phyloP scores from a whole-genome alignment of 164 flowering plant species.

The Annona squamosa region DNA sequence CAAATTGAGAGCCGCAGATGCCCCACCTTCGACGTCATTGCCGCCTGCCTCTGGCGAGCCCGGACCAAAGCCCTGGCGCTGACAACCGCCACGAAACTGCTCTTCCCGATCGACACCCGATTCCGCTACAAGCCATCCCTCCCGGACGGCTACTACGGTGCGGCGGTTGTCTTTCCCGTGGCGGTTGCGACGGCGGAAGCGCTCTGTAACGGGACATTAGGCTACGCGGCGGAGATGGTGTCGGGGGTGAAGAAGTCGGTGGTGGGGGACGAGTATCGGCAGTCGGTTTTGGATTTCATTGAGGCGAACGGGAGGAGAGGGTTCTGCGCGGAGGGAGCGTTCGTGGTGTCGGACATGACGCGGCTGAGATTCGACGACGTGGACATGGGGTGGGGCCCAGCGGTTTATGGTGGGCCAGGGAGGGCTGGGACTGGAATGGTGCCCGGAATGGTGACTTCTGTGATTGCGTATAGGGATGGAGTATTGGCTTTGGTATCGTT shows the following conservation, averaged over 20 bases:
- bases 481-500: slow-evolving; percentile 16
- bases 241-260: slow-evolving; percentile 16
- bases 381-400: slow-evolving; percentile 29
- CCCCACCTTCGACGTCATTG: slow-evolving; percentile 24
- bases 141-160: slow-evolving; percentile 31
- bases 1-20: slow-evolving; percentile 10
- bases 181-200: slow-evolving; percentile 13
- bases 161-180: slow-evolving; percentile 21
- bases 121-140: slow-evolving; percentile 18
- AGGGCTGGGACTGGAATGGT: slow-evolving; percentile 16
- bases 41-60: slow-evolving; percentile 31
- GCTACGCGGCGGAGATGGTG: slow-evolving; percentile 13
- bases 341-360: slow-evolving; percentile 21
- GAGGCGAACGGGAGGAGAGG: slow-evolving; percentile 19
- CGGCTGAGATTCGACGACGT: slow-evolving; percentile 18
- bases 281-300: slow-evolving; percentile 26
- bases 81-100: slow-evolving; percentile 14
- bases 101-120: slow-evolving; percentile 16
- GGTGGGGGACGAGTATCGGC: slow-evolving; percentile 19
- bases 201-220: slow-evolving; percentile 8
- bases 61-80: slow-evolving; percentile 21
- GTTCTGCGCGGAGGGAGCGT: slow-evolving; percentile 9
- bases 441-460: slow-evolving; percentile 20
- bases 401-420: slow-evolving; percentile 19
- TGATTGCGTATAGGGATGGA: slow-evolving; percentile 17